phyloP scores from a whole-genome alignment of 2,329 filamentous ascomycete species.

The Aureobasidium subglaciale region DNA sequence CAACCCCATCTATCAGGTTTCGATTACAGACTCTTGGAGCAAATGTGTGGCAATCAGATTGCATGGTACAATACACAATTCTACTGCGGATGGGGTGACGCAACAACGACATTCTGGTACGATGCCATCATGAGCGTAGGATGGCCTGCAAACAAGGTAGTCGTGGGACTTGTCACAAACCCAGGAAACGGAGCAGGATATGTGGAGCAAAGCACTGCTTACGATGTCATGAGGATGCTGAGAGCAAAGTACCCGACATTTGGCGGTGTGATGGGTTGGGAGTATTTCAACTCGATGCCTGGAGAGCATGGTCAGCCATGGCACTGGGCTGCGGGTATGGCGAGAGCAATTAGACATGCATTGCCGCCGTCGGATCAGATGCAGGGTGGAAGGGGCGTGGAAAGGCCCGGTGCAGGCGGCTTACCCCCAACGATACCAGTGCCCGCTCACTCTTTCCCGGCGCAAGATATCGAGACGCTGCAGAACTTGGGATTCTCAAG shows the following conservation, averaged over 20 bases:
- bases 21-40: slow-evolving; percentile 68
- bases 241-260: slow-evolving; percentile 59
- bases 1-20: slow-evolving; percentile 69
- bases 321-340: slow-evolving; percentile 71
- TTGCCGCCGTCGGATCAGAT: slow-evolving; percentile 20
- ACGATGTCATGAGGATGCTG: slow-evolving; percentile 51
- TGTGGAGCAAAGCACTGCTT: slow-evolving; percentile 53
- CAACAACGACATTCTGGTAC: slow-evolving; percentile 45
- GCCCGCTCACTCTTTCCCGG: slow-evolving; percentile 34
- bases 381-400: slow-evolving; percentile 17
- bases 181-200: slow-evolving; percentile 61
- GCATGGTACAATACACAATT: slow-evolving; percentile 89
- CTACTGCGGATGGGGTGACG: slow-evolving; percentile 82
- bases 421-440: slow-evolving; percentile 19
- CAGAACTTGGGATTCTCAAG: slow-evolving; percentile 41
- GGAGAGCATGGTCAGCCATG: slow-evolving; percentile 58
- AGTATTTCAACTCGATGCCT: slow-evolving; percentile 79
- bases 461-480: slow-evolving; percentile 35
- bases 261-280: slow-evolving; percentile 90
- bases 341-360: slow-evolving; percentile 33
- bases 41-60: slow-evolving; percentile 57
- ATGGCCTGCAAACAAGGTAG: slow-evolving; percentile 66
- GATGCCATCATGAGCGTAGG: slow-evolving; percentile 53
- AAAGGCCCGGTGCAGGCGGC: slow-evolving; percentile 23
- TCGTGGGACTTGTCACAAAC: slow-evolving; percentile 75